A percentile compares a stretch with the other conserved stretches of the same genome.
phyloP scores from a whole-genome alignment of 164 flowering plant species.

The Berberis vulgaris region DNA sequence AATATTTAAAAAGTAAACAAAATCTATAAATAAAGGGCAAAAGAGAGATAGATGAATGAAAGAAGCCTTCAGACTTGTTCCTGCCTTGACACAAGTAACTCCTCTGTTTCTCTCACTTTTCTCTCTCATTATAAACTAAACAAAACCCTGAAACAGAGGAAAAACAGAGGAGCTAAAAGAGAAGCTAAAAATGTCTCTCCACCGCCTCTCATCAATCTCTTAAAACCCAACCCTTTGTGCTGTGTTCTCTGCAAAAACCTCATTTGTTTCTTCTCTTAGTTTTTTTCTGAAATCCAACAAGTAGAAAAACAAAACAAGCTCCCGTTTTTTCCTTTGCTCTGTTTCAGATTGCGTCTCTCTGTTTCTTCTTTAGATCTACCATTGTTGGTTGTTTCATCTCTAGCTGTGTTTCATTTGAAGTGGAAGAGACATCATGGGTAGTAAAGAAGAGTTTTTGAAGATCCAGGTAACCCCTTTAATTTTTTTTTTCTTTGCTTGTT shows the following conservation, averaged over 20 bases:
- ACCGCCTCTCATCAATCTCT: slow-evolving; percentile 9
- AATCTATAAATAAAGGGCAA: slow-evolving; percentile 2
- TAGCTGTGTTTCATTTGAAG: background rate
- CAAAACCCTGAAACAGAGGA: slow-evolving; percentile 21
- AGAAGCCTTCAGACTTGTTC: background rate
- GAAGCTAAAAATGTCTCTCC: slow-evolving; percentile 9
- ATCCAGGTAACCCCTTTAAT: slow-evolving; percentile 38
- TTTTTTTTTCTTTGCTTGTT: background rate
- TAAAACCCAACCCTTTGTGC: slow-evolving; percentile 16
- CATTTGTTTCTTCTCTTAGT: slow-evolving; percentile 5
- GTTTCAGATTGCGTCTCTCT: slow-evolving; percentile 1
- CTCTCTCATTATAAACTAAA: background rate
- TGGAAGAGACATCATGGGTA: slow-evolving; percentile 25
- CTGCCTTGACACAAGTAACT: background rate
- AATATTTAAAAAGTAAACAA: background rate
- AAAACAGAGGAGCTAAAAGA: slow-evolving; percentile 1
- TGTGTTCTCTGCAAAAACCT: slow-evolving; percentile 8
- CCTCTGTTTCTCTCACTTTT: background rate
- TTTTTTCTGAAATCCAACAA: slow-evolving; percentile 3
- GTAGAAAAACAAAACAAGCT: background rate
- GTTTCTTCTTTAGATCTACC: background rate
- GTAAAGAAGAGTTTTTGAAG: slow-evolving; percentile 80
- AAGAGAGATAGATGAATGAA: background rate
- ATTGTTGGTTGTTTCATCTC: background rate
- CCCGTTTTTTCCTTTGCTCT: slow-evolving; percentile 2